Conservation (phyloP, 177 flowering plant species). For the Viscum album region DNA sequence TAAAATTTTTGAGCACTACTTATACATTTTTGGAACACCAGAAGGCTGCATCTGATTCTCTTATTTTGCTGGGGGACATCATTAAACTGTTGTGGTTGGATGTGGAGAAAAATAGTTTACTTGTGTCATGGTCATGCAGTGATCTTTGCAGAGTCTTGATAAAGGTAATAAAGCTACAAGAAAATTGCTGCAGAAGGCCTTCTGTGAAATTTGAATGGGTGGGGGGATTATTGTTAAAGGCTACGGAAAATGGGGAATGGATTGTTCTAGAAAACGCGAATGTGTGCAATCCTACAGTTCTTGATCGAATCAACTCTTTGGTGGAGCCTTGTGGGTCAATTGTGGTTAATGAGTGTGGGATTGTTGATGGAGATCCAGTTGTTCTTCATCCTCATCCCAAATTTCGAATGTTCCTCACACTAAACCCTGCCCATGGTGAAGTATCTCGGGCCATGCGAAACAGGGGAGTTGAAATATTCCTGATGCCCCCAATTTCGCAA, state of each 20-base stretch:
- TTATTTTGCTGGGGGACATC: slow-evolving; percentile 38
- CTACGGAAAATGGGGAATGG: slow-evolving; percentile 94
- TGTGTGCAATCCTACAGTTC: slow-evolving; percentile 97
- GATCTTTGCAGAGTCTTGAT: slow-evolving; percentile 36
- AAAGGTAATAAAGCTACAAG: slow-evolving; percentile 40
- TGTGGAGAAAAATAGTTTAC: slow-evolving; percentile 18
- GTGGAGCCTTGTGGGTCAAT: slow-evolving; percentile 79
- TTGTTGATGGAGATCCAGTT: slow-evolving; percentile 70
- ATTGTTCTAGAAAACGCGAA: slow-evolving; percentile 86
- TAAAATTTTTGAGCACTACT: slow-evolving; percentile 16
- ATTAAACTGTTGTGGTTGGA: slow-evolving; percentile 35
- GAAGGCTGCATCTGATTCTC: slow-evolving; percentile 25
- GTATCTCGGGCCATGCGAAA: slow-evolving; percentile 97
- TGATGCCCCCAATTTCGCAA: slow-evolving; percentile 67
- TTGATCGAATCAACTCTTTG: slow-evolving; percentile 91
- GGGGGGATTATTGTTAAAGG: slow-evolving; percentile 62
- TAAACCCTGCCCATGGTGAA: slow-evolving; percentile 78
- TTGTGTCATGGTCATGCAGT: slow-evolving; percentile 38
- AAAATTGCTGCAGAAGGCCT: slow-evolving; percentile 22
- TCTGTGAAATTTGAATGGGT: slow-evolving; percentile 93
- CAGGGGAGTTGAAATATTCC: slow-evolving; percentile 81
- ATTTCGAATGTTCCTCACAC: slow-evolving; percentile 87
- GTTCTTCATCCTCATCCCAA: slow-evolving; percentile 65
- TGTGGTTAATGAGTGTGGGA: slow-evolving; percentile 84
- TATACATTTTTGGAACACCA: slow-evolving; percentile 22